Conservation (phyloP, 805 yeast genomes). For the Nakazawaea ernobii region DNA sequence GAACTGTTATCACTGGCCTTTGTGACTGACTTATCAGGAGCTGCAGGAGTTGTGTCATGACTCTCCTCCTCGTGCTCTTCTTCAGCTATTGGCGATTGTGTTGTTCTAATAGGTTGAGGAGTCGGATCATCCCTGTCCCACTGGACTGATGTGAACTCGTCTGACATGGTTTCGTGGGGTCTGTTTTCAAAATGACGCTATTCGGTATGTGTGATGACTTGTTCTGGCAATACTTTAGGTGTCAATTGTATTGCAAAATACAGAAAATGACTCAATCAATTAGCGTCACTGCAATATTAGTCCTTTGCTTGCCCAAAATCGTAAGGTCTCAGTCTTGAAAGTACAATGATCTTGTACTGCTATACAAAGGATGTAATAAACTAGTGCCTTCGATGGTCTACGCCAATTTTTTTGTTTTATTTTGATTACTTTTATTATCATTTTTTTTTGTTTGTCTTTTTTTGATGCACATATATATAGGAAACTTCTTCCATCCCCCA, state of each 20-base stretch:
- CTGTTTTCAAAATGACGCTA: background rate
- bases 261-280: too few relatives aligned
- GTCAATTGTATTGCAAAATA: background rate
- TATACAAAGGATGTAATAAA: too few relatives aligned
- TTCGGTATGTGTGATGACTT: background rate
- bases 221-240: background rate
- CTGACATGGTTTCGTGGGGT: constrained; percentile 21
- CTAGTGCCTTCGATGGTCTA: too few relatives aligned
- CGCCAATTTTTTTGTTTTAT: too few relatives aligned
- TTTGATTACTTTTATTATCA: background rate
- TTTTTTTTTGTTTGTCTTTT: background rate
- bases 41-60: background rate
- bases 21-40: background rate
- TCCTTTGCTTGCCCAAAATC: too few relatives aligned
- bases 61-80: constrained; percentile 2
- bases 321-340: too few relatives aligned
- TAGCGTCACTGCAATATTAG: too few relatives aligned
- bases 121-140: constrained; percentile 44
- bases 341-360: too few relatives aligned
- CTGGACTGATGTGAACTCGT: constrained; percentile 51
- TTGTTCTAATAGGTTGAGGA: background rate
- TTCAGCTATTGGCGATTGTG: background rate
- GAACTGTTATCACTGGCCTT: background rate
- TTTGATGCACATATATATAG: too few relatives aligned
- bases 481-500: background rate